Evolutionary conservation across 2,329 filamentous ascomycete genomes (phyloP), one percentile per base, ranked within the genome.

Genomic region (Ophiostoma himal-ulmi): DNA sequence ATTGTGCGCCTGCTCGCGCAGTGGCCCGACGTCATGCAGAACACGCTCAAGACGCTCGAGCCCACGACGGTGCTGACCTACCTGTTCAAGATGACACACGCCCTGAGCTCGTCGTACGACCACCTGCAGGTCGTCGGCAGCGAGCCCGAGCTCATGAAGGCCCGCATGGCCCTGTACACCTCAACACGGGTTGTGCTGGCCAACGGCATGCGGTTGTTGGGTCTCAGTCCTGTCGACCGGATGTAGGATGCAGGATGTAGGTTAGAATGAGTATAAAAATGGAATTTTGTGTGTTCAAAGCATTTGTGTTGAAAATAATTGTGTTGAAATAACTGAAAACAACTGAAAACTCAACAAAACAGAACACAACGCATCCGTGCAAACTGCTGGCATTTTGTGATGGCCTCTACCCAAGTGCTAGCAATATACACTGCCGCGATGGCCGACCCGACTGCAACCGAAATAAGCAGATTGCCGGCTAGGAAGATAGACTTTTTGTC

Each of bases 1-100:
- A 84, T 94, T 54, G 84, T 93, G 74, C 88, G 93, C 41, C 84
- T 91, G 65, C 84, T 96, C n/a, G 85, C 89, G 10, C 91, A 93
- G 77, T 96, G 91, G 86, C 93, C 93, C 2, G 93, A 96, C 76
- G 91, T 93, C 5, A 88, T 96, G 71, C 83, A 90, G 77, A 94
- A 94, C 80, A 94, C 93, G 0, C 83, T 95, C 75, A 92, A 91
- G 83, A 96, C 92, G 0, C 85, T 93, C 30, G 93, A 82, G 80
- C 92, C 92, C 26, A 85, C 83, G 13, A 81, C 79, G 11, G 79
- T 81, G 60, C 74, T 80, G 68, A 81, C 81, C 3, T 93, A 94
- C 78, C 83, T 95, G 64, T 95, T 94, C 84, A 92, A 91, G 85
- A 91, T 96, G 89, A 92, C 91, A 3, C 92, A 96, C 79, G 83